phyloP scores from a whole-genome alignment of 768 basidiomycete species.

The Xerocomus spinulosus region DNA sequence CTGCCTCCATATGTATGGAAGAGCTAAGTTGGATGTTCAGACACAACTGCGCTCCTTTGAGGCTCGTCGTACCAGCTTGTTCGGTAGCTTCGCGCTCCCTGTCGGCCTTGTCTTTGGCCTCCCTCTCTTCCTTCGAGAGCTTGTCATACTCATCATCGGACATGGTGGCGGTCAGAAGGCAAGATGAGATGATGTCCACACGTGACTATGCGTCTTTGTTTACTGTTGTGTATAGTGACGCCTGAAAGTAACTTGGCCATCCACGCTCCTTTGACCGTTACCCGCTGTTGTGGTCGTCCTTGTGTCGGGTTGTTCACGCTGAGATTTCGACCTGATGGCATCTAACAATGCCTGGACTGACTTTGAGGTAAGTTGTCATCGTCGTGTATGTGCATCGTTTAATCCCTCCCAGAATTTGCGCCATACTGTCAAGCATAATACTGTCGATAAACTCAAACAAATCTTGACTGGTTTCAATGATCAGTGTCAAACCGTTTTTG shows the following conservation, averaged over 20 bases:
- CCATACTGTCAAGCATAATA: conserved; percentile 69
- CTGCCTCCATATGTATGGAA: conserved; percentile 92
- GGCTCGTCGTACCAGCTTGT: conserved; percentile 66
- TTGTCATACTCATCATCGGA: conserved; percentile 64
- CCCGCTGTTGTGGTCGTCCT: conserved; percentile 11
- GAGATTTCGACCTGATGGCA: conserved; percentile 45
- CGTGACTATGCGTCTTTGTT: conserved; percentile 29
- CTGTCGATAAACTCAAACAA: conserved; percentile 82
- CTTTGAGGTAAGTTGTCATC: conserved; percentile 55
- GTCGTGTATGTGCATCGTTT: conserved; percentile 11
- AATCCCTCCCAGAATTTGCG: conserved; percentile 52
- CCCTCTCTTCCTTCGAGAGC: conserved; percentile 70
- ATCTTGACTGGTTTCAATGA: conserved; percentile 76
- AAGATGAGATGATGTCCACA: conserved; percentile 24
- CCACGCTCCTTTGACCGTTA: conserved; percentile 6
- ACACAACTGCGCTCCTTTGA: conserved; percentile 10
- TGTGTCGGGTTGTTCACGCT: conserved; percentile 4
- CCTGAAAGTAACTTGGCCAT: conserved; percentile 15
- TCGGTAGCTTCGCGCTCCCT: conserved; percentile 68
- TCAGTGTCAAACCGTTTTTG: conserved; percentile 61
- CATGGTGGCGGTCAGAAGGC: conserved; percentile 26
- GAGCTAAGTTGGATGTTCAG: conserved; percentile 40
- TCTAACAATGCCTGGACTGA: conserved; percentile 60
- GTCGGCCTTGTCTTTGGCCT: conserved; percentile 63
- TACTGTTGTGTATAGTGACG: conserved; percentile 31